These are phyloP conservation scores for Fusarium anguioides DNA, from an alignment of 2,329 filamentous ascomycete genomes.

Conservation along the genomic window DNA sequence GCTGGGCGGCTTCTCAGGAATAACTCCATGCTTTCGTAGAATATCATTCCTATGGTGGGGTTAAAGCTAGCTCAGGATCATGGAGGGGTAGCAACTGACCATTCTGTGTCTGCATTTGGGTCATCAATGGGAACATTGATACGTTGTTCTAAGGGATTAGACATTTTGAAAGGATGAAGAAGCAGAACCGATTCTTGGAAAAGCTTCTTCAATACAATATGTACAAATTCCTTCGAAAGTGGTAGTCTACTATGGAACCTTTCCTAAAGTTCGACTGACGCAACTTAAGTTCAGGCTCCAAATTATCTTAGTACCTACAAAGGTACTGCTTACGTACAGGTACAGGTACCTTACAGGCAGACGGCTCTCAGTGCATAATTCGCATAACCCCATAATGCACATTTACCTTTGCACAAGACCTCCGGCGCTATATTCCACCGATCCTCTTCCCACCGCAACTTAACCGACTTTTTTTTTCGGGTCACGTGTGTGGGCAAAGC, in stretches of 20 bases:
- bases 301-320: no score
- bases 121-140: constrained; percentile 89
- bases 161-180: constrained; percentile 58
- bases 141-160: constrained; percentile 70
- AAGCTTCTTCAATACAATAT: background rate
- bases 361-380: constrained; percentile 38
- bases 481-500: constrained; percentile 54
- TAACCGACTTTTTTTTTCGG: background rate
- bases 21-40: constrained; percentile 93
- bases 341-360: background rate
- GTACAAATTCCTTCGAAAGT: constrained; percentile 15
- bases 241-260: constrained; percentile 38
- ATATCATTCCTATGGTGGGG: constrained; percentile 86
- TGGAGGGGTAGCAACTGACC: constrained; percentile 63
- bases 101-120: constrained; percentile 98
- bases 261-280: no score
- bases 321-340: constrained; percentile 30
- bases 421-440: constrained; percentile 39
- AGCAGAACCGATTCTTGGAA: background rate
- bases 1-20: constrained; percentile 96
- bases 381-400: constrained; percentile 26
- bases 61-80: constrained; percentile 39
- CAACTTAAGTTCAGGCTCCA: constrained; percentile 17
- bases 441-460: constrained; percentile 26
- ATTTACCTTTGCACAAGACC: constrained; percentile 27